These are phyloP conservation scores for Candolleomyces eurysporus DNA, from an alignment of 768 basidiomycete genomes.

Conservation along the genomic window DNA sequence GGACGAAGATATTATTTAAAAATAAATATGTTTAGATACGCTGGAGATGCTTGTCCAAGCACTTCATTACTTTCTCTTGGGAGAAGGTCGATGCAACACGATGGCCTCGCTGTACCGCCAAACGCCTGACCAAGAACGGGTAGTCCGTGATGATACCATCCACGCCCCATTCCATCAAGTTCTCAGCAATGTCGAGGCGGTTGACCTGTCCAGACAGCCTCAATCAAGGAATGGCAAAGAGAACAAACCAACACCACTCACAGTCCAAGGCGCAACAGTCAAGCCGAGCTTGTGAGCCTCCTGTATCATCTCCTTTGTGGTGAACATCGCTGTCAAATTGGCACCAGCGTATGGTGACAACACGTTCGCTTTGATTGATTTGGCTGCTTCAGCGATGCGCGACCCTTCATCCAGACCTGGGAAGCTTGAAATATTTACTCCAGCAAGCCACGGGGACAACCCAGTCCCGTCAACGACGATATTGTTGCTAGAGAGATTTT, in stretches of 20 bases:
- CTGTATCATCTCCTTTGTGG: slow-evolving; percentile 66
- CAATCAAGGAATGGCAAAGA: not conserved
- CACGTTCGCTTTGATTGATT: slow-evolving; percentile 59
- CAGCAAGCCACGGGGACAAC: slow-evolving; percentile 67
- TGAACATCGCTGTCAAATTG: slow-evolving; percentile 50
- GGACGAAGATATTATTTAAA: not conserved
- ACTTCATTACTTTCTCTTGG: slow-evolving; percentile 58
- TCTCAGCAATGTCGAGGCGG: slow-evolving; percentile 56
- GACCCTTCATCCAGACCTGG: slow-evolving; percentile 55
- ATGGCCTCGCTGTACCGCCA: slow-evolving; percentile 51
- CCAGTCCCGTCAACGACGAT: slow-evolving; percentile 38
- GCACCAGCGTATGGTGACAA: slow-evolving; percentile 58
- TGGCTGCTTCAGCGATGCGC: slow-evolving; percentile 68
- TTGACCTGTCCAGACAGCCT: slow-evolving; percentile 47
- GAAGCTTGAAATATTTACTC: slow-evolving; percentile 61
- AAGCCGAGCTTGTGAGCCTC: slow-evolving; percentile 63
- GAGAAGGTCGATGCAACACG: slow-evolving; percentile 56
- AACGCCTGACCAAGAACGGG: slow-evolving; percentile 56
- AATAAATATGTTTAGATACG: slow-evolving; percentile 13
- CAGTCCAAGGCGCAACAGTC: slow-evolving; percentile 73
- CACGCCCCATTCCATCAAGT: slow-evolving; percentile 56
- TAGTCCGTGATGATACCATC: slow-evolving; percentile 84
- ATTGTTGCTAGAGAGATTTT: slow-evolving; percentile 31
- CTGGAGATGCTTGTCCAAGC: slow-evolving; percentile 54
- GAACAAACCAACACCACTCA: slow-evolving; percentile 26